phyloP scores from a whole-genome alignment of 108 stramenopile species.

The Pseudonitzschia pungens region DNA sequence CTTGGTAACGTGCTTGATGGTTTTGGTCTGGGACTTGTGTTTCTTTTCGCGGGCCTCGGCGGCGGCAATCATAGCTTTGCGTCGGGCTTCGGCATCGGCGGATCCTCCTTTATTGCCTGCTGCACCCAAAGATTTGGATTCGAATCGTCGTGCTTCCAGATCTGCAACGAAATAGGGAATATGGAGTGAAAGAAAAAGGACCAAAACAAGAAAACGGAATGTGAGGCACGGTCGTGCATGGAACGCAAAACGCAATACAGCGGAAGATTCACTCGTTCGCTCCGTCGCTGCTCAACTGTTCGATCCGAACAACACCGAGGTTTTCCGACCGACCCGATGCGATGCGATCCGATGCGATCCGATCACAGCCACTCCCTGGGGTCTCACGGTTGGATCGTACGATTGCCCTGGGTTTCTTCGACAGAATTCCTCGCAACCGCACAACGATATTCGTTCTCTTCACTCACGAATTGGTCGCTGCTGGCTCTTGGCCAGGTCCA shows the following conservation, averaged over 20 bases:
- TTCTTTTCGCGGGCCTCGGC: conserved; percentile 79
- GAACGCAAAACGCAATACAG: too few species aligned
- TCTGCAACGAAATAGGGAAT: conserved; percentile 4
- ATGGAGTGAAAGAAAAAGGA: background rate
- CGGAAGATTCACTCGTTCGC: too few species aligned
- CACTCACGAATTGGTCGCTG: conserved; percentile 54
- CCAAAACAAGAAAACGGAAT: too few species aligned
- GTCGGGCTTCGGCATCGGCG: conserved; percentile 58
- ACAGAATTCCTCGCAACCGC: too few species aligned
- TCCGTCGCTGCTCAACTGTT: too few species aligned
- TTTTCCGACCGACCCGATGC: too few species aligned
- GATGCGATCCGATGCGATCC: too few species aligned
- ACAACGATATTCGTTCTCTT: background rate
- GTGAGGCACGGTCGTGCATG: too few species aligned
- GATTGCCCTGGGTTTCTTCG: too few species aligned
- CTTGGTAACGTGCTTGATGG: conserved; percentile 44
- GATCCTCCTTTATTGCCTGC: conserved; percentile 21
- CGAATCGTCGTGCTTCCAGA: conserved; percentile 29
- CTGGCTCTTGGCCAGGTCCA: conserved; percentile 46
- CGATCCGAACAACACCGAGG: too few species aligned
- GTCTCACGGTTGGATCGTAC: too few species aligned
- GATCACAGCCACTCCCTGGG: too few species aligned
- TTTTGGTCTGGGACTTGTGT: conserved; percentile 55
- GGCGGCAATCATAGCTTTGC: conserved; percentile 83
- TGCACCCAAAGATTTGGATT: background rate